phyloP scores from a whole-genome alignment of 2,329 filamentous ascomycete genomes.

The Cyclaneusma minus region DNA sequence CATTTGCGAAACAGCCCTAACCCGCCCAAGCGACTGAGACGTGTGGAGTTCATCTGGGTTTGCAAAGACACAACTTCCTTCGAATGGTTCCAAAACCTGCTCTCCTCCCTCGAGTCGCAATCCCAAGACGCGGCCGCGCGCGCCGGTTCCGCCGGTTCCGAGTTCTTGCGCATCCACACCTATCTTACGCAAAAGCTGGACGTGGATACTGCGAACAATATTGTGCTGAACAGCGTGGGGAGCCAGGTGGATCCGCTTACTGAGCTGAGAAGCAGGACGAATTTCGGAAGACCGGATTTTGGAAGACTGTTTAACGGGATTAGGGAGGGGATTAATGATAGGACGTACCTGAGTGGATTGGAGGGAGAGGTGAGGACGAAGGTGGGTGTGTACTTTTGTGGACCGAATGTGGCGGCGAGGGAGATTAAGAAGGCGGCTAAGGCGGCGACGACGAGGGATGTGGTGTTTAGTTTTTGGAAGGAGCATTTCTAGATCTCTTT shows the following conservation, averaged over 20 bases:
- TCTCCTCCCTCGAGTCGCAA: slow-evolving; percentile 81
- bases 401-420: slow-evolving; percentile 40
- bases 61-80: slow-evolving; percentile 93
- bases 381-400: slow-evolving; percentile 96
- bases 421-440: slow-evolving; percentile 75
- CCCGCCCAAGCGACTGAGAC: slow-evolving; percentile 72
- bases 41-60: slow-evolving; percentile 98
- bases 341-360: slow-evolving; percentile 71
- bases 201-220: slow-evolving; percentile 85
- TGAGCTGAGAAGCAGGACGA: slow-evolving; percentile 76
- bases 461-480: slow-evolving; percentile 97
- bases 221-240: slow-evolving; percentile 90
- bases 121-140: slow-evolving; percentile 53
- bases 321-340: slow-evolving; percentile 74
- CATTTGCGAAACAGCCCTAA: slow-evolving; percentile 83
- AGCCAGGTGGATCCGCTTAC: slow-evolving; percentile 80
- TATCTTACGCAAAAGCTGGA: slow-evolving; percentile 93
- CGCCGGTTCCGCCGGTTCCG: slow-evolving; percentile 50
- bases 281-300: slow-evolving; percentile 92
- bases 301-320: slow-evolving; percentile 63
- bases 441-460: slow-evolving; percentile 55
- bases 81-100: slow-evolving; percentile 94
- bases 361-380: slow-evolving; percentile 65
- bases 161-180: slow-evolving; percentile 95
- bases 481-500: slow-evolving; percentile 69